phyloP scores from a whole-genome alignment of 2,329 filamentous ascomycete species.

The Annulohypoxylon truncatum region DNA sequence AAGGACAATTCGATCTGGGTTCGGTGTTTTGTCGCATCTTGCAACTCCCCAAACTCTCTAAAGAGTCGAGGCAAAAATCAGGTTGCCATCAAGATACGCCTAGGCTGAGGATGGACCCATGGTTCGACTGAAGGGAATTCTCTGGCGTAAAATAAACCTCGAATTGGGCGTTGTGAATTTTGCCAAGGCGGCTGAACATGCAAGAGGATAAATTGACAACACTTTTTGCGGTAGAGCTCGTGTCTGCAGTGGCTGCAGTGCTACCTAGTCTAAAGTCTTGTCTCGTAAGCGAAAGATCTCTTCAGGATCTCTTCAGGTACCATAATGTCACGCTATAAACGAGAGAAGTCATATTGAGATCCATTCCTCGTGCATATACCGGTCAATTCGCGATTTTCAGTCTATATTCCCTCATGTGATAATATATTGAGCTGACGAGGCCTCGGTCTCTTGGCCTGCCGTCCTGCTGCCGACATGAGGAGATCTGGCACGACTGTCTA shows the following conservation, averaged over 20 bases:
- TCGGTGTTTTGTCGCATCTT: constrained; percentile 15
- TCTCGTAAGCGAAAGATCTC: constrained; percentile 34
- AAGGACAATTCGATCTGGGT: constrained; percentile 14
- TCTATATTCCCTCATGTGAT: constrained; percentile 28
- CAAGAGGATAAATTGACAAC: constrained; percentile 45
- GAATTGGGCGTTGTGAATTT: constrained; percentile 27
- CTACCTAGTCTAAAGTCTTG: constrained; percentile 27
- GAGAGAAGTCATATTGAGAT: neutral
- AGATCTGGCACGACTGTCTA: constrained; percentile 8
- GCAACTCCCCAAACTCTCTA: neutral
- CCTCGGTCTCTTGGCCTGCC: constrained; percentile 21
- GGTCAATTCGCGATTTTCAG: constrained; percentile 28
- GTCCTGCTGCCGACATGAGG: constrained; percentile 5
- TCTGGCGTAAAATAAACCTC: constrained; percentile 30
- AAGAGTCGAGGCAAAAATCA: neutral
- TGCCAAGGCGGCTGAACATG: constrained; percentile 49
- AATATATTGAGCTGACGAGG: constrained; percentile 42
- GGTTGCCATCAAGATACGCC: constrained; percentile 8
- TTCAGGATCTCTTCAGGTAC: constrained; percentile 41
- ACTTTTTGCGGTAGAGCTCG: constrained; percentile 23
- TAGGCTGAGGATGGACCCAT: constrained; percentile 14
- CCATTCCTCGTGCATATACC: constrained; percentile 21
- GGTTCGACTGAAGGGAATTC: constrained; percentile 21
- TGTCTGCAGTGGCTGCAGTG: constrained; percentile 39
- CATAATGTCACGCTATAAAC: constrained; percentile 4